Evolutionary conservation across 176 grass and related monocot genomes (phyloP), one percentile per base, ranked within the genome.

Genomic region (Bothriochloa decipiens): DNA sequence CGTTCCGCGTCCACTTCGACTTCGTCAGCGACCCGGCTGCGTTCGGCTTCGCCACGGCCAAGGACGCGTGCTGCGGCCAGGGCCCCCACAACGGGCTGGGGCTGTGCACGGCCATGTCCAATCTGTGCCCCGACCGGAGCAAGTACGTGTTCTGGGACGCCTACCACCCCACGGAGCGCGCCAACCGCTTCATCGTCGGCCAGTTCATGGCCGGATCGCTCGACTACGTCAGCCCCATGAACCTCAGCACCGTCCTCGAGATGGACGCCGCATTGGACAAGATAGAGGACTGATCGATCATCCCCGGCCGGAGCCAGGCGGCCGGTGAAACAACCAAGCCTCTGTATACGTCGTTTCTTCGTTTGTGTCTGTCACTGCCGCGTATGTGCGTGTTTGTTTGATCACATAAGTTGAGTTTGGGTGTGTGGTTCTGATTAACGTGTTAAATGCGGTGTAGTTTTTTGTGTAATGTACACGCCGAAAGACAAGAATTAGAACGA

Each of bases 111-210:
- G 0, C 64, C 7, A 17, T 78, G 28, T 96, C 96, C 6, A 89
- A 78, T 67, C 39, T 99, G 4, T 99, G 96, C 86, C 32, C 73
- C 6, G 70, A 99, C 86, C 76, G 96, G 40, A 40, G 42, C 57
- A 36, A 69, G 35, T 94, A 87, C 47, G 96, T 92, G 12, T 99
- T 96, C 89, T 99, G 96, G 96, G 93, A 99, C 83, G n/a, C 96
- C 2, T 99, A 92, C 88, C 96, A 99, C 78, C 96, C 96, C 16
- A 92, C 91, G 13, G 91, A 99, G 78, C 90, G 80, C 66, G 96
- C 96, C 18, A 96, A 89, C 89, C 78, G 96, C n/a, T 28, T 96
- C 76, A 96, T 99, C 76, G 96, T 99, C 28, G 70, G 79, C 65
- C 79, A 82, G 79, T 82, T 82, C 79, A 58, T 82, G 79, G 3